These are phyloP conservation scores for Melampsora americana DNA, from an alignment of 1,284 basidiomycete genomes.

Conservation along the genomic window DNA sequence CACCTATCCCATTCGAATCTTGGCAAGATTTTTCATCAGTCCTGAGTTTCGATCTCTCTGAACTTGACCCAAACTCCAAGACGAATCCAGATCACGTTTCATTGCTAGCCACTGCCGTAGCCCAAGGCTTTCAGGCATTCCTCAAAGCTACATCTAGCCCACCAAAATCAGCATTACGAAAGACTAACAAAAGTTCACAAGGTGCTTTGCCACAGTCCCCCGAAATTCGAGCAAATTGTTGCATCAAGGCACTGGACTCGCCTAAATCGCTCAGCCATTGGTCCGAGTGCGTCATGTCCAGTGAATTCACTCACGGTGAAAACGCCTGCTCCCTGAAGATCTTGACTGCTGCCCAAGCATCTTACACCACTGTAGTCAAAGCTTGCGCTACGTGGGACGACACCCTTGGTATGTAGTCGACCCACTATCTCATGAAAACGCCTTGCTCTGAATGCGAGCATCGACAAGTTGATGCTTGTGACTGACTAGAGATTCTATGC, in stretches of 20 bases:
- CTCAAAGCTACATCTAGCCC: conserved; percentile 24
- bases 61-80: conserved; percentile 14
- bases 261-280: conserved; percentile 20
- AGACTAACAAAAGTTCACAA: not conserved
- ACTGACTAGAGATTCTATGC: conserved; percentile 15
- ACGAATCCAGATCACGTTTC: not conserved
- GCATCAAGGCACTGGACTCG: conserved; percentile 22
- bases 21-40: conserved; percentile 32
- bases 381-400: conserved; percentile 40
- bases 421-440: not conserved
- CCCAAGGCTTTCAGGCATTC: conserved; percentile 42
- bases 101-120: conserved; percentile 27
- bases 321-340: conserved; percentile 18
- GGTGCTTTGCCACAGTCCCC: conserved; percentile 3
- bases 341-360: conserved; percentile 31
- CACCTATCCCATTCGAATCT: conserved; percentile 18
- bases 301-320: not conserved
- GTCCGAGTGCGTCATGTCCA: not conserved
- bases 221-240: conserved; percentile 28
- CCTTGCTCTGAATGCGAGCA: not conserved
- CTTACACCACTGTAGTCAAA: conserved; percentile 32
- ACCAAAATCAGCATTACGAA: conserved; percentile 4
- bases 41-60: conserved; percentile 18
- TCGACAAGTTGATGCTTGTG: not conserved
- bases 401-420: conserved; percentile 25